These are phyloP conservation scores for Ustilago nuda DNA, from an alignment of 1,284 basidiomycete genomes.

Conservation along the genomic window DNA sequence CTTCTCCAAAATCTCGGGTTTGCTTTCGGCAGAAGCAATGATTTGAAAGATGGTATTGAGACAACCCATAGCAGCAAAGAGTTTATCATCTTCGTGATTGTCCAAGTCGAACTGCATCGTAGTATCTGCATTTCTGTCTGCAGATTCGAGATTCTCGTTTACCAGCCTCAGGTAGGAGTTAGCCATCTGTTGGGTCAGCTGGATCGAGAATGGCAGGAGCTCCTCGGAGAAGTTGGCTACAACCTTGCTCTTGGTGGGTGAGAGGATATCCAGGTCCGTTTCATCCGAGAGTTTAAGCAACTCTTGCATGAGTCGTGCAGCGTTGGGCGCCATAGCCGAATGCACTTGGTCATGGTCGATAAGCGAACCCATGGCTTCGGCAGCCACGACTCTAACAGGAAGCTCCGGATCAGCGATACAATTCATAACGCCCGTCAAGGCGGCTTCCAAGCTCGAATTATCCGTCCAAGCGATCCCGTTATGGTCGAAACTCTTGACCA, in stretches of 20 bases:
- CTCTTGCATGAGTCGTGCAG: constrained; percentile 89
- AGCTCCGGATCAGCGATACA: constrained; percentile 76
- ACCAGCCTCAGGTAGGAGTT: constrained; percentile 75
- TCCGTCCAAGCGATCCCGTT: constrained; percentile 63
- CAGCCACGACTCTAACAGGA: constrained; percentile 86
- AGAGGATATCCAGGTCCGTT: constrained; percentile 87
- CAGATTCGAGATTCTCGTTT: constrained; percentile 69
- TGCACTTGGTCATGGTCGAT: constrained; percentile 79
- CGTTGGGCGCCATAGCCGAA: constrained; percentile 79
- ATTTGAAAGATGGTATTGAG: constrained; percentile 71
- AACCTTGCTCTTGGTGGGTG: constrained; percentile 82
- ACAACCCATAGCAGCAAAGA: constrained; percentile 81
- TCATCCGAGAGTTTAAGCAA: constrained; percentile 87
- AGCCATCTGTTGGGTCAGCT: constrained; percentile 77
- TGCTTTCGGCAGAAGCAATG: constrained; percentile 78
- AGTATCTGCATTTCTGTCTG: constrained; percentile 72
- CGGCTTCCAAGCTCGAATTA: constrained; percentile 57
- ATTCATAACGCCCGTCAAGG: constrained; percentile 65
- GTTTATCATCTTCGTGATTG: constrained; percentile 74
- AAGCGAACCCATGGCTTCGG: constrained; percentile 82
- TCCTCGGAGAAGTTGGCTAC: constrained; percentile 87
- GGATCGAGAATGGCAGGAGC: constrained; percentile 84
- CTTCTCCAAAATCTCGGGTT: constrained; percentile 81
- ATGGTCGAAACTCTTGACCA: constrained; percentile 62
- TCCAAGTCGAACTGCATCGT: constrained; percentile 74